Evolutionary conservation across 2,329 filamentous ascomycete species (phyloP), one percentile per base, ranked within the genome.

Genomic region (Calonectria pseudoreteaudii): DNA sequence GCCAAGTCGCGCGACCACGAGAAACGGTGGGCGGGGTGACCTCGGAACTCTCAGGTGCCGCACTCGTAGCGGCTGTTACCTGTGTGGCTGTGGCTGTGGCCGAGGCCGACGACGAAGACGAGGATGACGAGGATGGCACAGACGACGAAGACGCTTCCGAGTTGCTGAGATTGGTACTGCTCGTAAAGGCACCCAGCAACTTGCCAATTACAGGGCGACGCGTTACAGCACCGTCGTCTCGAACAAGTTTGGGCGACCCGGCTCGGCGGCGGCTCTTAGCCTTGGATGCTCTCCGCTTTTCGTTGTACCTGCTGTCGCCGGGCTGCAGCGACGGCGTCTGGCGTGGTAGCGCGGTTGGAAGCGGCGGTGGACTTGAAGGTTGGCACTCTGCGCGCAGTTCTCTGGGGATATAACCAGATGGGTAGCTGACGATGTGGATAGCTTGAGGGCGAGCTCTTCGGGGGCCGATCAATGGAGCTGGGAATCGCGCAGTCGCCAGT

Each of bases 381-480:
- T 74, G 77, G 44, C 73, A 72, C 31, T 69, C 71, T 67, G 69
- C 76, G 38, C 86, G 85, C 56, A 88, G 78, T 71, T 89, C 87
- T 72, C 84, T 83, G 23, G 87, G 87, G 30, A 88, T 82, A 79
- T 86, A 86, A 68, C 85, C 85, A 2, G 85, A 78, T 4, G 85
- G 85, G 69, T 84, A 86, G 34, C 84, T 86, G 74, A 86, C 77
- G 68, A 86, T 85, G 80, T 86, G 85, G 70, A 86, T 86, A 47
- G 85, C 82, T 76, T 86, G 85, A 14, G 85, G 85, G 44, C 85
- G 81, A 44, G 82, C 80, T 75, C 85, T 81, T 64, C 85, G 82
- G 49, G 85, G 83, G 56, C 83, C 83, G 75, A 86, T 86, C 49
- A 85, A 81, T 44, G 85, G 85, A 53, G 81, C 73, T 11, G 85